Evolutionary conservation across 352 stramenopile species (phyloP).

Genomic region (Phytopythium chamaehyphon): DNA sequence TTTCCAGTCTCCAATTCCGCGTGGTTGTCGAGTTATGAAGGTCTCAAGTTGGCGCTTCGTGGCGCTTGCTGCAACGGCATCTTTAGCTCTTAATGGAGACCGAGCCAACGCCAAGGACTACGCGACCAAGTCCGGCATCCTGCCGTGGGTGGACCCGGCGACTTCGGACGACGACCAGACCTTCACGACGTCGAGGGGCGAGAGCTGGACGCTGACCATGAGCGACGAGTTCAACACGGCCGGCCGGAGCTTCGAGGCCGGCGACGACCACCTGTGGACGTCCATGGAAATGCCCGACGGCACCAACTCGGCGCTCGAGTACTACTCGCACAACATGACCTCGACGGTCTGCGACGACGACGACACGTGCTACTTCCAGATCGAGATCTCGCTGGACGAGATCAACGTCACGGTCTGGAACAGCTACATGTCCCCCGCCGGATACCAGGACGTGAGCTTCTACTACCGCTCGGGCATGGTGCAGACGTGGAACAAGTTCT

Average conservation of each 20-base stretch:
- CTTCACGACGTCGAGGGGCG: slow-evolving; percentile 45
- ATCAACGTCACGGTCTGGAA: slow-evolving; percentile 41
- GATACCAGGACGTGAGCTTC: slow-evolving; percentile 30
- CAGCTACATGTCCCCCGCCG: slow-evolving; percentile 32
- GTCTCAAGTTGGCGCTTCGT: too few relatives aligned
- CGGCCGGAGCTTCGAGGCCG: slow-evolving; percentile 83
- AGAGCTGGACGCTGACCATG: slow-evolving; percentile 59
- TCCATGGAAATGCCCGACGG: slow-evolving; percentile 63
- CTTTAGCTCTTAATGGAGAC: too few relatives aligned
- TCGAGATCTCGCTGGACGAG: slow-evolving; percentile 31
- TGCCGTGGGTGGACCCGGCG: slow-evolving; percentile 54
- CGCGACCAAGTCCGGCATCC: slow-evolving; percentile 30
- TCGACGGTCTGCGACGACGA: slow-evolving; percentile 36
- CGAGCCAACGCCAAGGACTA: slow-evolving; percentile 7
- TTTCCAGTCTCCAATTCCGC: too few relatives aligned
- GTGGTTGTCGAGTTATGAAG: too few relatives aligned
- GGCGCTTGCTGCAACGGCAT: neutral
- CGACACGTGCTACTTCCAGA: slow-evolving; percentile 39
- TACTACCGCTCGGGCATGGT: slow-evolving; percentile 59
- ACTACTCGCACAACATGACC: slow-evolving; percentile 62
- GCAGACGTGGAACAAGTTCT: slow-evolving; percentile 91
- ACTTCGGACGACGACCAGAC: slow-evolving; percentile 33
- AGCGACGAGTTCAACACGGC: slow-evolving; percentile 38
- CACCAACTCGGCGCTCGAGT: slow-evolving; percentile 61
- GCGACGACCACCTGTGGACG: slow-evolving; percentile 93